Evolutionary conservation across 2,329 filamentous ascomycete species (phyloP).

Genomic region (Verticillium nonalfalfae): DNA sequence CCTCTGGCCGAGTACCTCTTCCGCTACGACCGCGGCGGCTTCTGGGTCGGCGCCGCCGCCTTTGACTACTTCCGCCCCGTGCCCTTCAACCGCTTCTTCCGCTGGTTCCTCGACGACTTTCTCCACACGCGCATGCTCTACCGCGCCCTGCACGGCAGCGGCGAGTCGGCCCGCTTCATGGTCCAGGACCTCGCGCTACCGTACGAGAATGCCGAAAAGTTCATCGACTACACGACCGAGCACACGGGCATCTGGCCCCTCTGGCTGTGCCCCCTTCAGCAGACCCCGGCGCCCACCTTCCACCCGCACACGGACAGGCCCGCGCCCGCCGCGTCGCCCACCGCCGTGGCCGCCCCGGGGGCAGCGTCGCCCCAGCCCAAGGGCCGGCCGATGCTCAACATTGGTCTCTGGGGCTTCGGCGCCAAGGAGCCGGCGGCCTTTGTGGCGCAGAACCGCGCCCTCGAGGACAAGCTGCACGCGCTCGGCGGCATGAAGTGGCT

Average conservation of each 20-base stretch:
- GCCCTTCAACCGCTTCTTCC: conserved; percentile 59
- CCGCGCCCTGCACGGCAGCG: conserved; percentile 62
- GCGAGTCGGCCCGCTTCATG: conserved; percentile 57
- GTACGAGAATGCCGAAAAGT: conserved; percentile 42
- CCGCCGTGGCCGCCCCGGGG: conserved; percentile 1
- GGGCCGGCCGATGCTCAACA: conserved; percentile 45
- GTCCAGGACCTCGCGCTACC: conserved; percentile 62
- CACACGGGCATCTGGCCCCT: conserved; percentile 52
- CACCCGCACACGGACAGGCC: conserved; percentile 42
- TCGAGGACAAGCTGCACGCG: conserved; percentile 63
- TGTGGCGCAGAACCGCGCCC: conserved; percentile 59
- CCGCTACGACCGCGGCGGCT: conserved; percentile 68
- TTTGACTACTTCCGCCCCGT: conserved; percentile 61
- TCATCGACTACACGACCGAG: conserved; percentile 47
- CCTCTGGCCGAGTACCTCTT: conserved; percentile 69
- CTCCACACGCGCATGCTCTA: conserved; percentile 70
- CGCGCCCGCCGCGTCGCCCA: conserved; percentile 11
- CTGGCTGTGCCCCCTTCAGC: conserved; percentile 52
- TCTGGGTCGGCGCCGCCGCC: conserved; percentile 63
- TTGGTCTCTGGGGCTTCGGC: conserved; percentile 77
- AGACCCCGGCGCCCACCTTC: conserved; percentile 43
- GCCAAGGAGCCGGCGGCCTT: conserved; percentile 52
- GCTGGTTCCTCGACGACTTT: conserved; percentile 67
- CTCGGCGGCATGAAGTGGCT: conserved; percentile 81
- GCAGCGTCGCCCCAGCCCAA: background rate